phyloP scores from a whole-genome alignment of 148 eudicot species.

The Chenopodium quinoa region DNA sequence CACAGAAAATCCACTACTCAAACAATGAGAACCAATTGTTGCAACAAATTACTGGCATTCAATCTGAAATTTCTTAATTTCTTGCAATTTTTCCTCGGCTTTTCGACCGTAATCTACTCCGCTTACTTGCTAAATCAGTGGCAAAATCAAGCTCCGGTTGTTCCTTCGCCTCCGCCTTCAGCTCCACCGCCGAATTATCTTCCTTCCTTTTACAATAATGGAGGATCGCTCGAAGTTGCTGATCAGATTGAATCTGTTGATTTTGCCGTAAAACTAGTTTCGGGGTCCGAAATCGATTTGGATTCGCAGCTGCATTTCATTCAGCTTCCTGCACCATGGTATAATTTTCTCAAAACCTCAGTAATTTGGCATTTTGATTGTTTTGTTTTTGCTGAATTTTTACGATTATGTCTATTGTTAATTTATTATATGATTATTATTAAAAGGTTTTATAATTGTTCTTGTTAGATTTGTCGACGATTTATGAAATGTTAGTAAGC shows the following conservation, averaged over 20 bases:
- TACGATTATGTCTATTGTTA: too few species aligned
- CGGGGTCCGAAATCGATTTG: slow-evolving; percentile 17
- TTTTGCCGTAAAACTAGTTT: slow-evolving; percentile 20
- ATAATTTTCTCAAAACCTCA: slow-evolving; percentile 3
- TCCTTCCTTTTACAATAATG: neutral
- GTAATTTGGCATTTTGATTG: neutral
- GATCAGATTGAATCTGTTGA: slow-evolving; percentile 20
- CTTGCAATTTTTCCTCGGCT: slow-evolving; percentile 53
- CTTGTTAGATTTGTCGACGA: neutral
- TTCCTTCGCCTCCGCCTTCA: slow-evolving; percentile 31
- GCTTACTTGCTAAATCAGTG: slow-evolving; percentile 61
- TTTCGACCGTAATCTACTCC: slow-evolving; percentile 55
- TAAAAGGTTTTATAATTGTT: neutral
- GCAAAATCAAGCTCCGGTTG: slow-evolving; percentile 33
- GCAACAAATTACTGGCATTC: slow-evolving; percentile 57
- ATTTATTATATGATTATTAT: too few species aligned
- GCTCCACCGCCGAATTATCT: slow-evolving; percentile 36
- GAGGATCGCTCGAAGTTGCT: slow-evolving; percentile 16
- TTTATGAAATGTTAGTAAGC: neutral
- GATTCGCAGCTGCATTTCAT: slow-evolving; percentile 14
- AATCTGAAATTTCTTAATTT: slow-evolving; percentile 65
- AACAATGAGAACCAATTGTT: slow-evolving; percentile 49
- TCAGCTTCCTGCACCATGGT: slow-evolving; percentile 67
- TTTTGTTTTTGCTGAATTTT: neutral
- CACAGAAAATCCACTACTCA: neutral